phyloP scores from a whole-genome alignment of 2,329 filamentous ascomycete species.

The Capronia epimyces region DNA sequence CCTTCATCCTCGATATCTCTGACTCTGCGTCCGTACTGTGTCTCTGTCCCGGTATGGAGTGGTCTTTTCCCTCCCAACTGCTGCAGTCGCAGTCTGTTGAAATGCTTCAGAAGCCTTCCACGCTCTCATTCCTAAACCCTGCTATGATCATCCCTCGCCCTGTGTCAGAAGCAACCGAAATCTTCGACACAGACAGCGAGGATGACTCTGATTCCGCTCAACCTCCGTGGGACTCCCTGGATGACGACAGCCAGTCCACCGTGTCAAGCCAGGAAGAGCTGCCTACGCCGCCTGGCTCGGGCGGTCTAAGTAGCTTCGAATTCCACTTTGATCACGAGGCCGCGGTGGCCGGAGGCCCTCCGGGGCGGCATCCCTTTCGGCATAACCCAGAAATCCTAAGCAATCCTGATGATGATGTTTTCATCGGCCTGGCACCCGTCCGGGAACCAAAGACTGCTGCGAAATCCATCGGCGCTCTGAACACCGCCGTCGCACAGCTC shows the following conservation, averaged over 20 bases:
- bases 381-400: constrained; percentile 37
- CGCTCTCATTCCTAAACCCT: constrained; percentile 22
- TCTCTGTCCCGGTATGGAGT: constrained; percentile 21
- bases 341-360: constrained; percentile 59
- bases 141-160: constrained; percentile 27
- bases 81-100: constrained; percentile 16
- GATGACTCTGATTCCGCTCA: constrained; percentile 31
- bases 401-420: constrained; percentile 20
- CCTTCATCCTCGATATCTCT: constrained; percentile 11
- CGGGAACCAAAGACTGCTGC: constrained; percentile 7
- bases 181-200: constrained; percentile 36
- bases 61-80: constrained; percentile 13
- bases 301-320: constrained; percentile 56
- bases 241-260: constrained; percentile 67
- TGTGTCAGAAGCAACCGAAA: constrained; percentile 34
- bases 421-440: constrained; percentile 21
- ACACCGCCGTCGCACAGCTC: constrained; percentile 31
- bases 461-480: constrained; percentile 25
- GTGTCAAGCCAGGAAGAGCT: constrained; percentile 81
- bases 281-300: constrained; percentile 70
- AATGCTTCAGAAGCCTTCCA: constrained; percentile 25
- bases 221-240: constrained; percentile 22
- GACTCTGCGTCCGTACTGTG: not conserved
- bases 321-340: constrained; percentile 51
- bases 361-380: constrained; percentile 82